Evolutionary conservation across 2,329 filamentous ascomycete genomes (phyloP), one percentile per base, ranked within the genome.

Genomic region (Claviceps quebecensis): DNA sequence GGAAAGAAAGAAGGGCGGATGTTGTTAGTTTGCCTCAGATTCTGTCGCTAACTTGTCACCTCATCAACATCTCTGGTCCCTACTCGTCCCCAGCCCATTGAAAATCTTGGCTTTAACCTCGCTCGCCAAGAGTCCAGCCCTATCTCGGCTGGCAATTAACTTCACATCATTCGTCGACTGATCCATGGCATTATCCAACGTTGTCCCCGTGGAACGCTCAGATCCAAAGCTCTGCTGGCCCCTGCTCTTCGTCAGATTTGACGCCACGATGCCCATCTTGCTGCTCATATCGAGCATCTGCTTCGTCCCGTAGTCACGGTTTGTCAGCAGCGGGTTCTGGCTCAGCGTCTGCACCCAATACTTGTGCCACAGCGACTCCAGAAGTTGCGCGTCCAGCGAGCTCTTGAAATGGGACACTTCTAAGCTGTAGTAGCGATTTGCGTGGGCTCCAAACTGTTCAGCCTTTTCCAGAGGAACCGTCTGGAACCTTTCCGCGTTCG

Each of bases 341-440:
- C 88, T 94, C 19, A 98, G 78, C 5, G 93, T 98, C 63, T 94
- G 87, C 37, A 96, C 90, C 93, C 89, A 95, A 74, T 98, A 98
- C 69, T 97, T 97, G 73, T 96, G 95, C 93, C 93, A 97, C 34
- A 98, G 74, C 49, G 88, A 77, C 62, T 94, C 87, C 5, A 98
- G 75, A 23, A 98, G 76, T 60, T 89, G 85, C 2, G 83, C 78
- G 68, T 98, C 93, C 29, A 98, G 82, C 0, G 86, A 85, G 56
- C 87, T 93, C 72, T 97, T 97, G 77, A 88, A 98, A 68, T 95
- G 88, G 36, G 88, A 88, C 14, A 97, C 86, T 55, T 94, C 86
- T 5, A 98, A 77, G 14, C 85, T 77, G 69, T 98, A 98, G 72
- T 98, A 98, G 51, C 86, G 82, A 65, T 80, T 86, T 14, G 86